Evolutionary conservation across 257 asterid species (phyloP).

Genomic region (Plantago ovata): DNA sequence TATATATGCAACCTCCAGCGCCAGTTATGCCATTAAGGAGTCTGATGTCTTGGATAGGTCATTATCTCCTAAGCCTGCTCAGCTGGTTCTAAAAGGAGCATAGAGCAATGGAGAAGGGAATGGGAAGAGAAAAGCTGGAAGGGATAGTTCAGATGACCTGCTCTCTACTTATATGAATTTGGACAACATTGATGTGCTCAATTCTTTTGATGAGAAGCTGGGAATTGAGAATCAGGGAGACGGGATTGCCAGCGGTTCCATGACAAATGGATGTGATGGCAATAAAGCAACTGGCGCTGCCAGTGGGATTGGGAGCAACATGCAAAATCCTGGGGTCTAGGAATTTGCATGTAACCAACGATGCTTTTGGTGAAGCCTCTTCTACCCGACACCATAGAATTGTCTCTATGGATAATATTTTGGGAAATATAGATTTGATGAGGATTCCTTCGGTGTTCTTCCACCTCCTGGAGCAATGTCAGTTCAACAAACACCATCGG

Average conservation of each 20-base stretch:
- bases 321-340: constrained; percentile 34
- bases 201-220: constrained; percentile 63
- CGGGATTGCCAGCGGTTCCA: constrained; percentile 68
- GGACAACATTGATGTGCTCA: constrained; percentile 56
- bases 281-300: constrained; percentile 65
- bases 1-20: constrained; percentile 36
- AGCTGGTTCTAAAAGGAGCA: too few species aligned
- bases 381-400: constrained; percentile 54
- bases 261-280: constrained; percentile 45
- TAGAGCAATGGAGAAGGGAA: constrained; percentile 27
- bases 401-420: constrained; percentile 60
- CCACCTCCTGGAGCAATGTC: constrained; percentile 61
- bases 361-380: constrained; percentile 57
- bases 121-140: constrained; percentile 63
- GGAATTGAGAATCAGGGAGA: constrained; percentile 56
- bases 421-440: constrained; percentile 47
- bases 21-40: constrained; percentile 49
- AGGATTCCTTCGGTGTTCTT: constrained; percentile 46
- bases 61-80: constrained; percentile 22
- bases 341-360: constrained; percentile 53
- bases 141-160: constrained; percentile 54
- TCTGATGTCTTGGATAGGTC: constrained; percentile 42
- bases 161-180: constrained; percentile 50
- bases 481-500: constrained; percentile 41
- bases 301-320: constrained; percentile 42